Evolutionary conservation across 495 filamentous ascomycete species (phyloP).

Genomic region (Xylaria palmicola): DNA sequence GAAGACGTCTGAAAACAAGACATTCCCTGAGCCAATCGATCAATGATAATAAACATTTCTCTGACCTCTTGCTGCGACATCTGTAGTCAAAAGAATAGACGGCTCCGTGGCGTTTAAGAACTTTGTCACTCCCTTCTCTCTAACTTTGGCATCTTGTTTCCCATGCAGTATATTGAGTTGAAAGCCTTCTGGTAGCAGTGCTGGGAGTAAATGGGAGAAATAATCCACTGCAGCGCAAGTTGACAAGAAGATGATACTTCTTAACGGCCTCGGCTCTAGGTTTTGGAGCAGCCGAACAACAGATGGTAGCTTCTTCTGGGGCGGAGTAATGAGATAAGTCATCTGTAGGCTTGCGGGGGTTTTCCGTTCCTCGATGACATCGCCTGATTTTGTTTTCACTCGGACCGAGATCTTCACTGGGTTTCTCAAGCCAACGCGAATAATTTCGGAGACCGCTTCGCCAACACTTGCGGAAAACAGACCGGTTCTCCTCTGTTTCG

Average conservation of each 20-base stretch:
- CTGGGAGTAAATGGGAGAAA: conserved; percentile 71
- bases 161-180: conserved; percentile 81
- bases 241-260: conserved; percentile 90
- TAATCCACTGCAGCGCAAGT: conserved; percentile 97
- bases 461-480: conserved; percentile 91
- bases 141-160: conserved; percentile 76
- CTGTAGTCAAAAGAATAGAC: conserved; percentile 81
- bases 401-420: conserved; percentile 92
- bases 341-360: conserved; percentile 90
- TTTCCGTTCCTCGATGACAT: conserved; percentile 73
- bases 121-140: conserved; percentile 75
- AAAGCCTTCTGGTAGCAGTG: conserved; percentile 61
- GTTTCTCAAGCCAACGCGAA: conserved; percentile 89
- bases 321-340: conserved; percentile 74
- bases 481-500: conserved; percentile 91
- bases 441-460: conserved; percentile 86
- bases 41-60: not conserved
- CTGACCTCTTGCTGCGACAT: conserved; percentile 53
- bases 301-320: conserved; percentile 73
- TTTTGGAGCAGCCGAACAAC: conserved; percentile 67
- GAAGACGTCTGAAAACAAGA: too few relatives aligned
- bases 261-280: conserved; percentile 69
- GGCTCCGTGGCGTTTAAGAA: conserved; percentile 71
- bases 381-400: conserved; percentile 67
- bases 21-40: too few relatives aligned